A percentile compares a stretch with the other conserved stretches of the same genome.
Conservation (phyloP, 1,284 basidiomycete species). For the Trametes hirsuta region DNA sequence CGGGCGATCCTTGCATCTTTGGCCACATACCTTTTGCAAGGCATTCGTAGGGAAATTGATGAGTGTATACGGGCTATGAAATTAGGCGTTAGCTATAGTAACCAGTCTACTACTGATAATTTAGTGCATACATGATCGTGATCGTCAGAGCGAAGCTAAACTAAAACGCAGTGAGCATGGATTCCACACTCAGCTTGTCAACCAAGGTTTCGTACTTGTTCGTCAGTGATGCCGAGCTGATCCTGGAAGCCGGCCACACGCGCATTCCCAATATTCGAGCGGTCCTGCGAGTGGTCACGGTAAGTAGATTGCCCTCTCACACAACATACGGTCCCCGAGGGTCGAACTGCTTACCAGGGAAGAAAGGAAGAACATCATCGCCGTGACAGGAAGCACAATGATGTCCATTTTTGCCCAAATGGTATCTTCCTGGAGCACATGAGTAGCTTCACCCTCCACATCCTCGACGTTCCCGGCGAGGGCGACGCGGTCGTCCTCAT, state of each 20-base stretch:
- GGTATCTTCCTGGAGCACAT: background rate
- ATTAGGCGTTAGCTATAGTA: constrained; percentile 13
- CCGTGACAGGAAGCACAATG: constrained; percentile 16
- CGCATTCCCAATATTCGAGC: constrained; percentile 34
- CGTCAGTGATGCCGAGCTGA: constrained; percentile 33
- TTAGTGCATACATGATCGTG: constrained; percentile 45
- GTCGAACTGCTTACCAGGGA: constrained; percentile 15
- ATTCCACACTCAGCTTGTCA: too few relatives aligned
- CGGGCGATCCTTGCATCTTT: background rate
- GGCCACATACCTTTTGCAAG: constrained; percentile 46
- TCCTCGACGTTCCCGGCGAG: background rate
- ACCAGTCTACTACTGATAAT: background rate
- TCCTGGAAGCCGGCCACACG: constrained; percentile 37
- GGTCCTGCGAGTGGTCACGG: background rate
- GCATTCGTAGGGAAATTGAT: constrained; percentile 66
- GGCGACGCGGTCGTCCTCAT: background rate
- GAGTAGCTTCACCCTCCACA: background rate
- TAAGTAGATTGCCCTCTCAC: too few relatives aligned
- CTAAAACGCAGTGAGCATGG: constrained; percentile 14
- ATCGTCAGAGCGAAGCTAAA: constrained; percentile 58
- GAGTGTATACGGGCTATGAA: constrained; percentile 55
- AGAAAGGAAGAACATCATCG: constrained; percentile 23
- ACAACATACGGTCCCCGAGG: background rate
- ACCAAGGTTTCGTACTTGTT: constrained; percentile 16
- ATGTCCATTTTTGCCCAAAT: constrained; percentile 25